Conservation (phyloP, 305 asterid genomes). For the Rubia peregrina region DNA sequence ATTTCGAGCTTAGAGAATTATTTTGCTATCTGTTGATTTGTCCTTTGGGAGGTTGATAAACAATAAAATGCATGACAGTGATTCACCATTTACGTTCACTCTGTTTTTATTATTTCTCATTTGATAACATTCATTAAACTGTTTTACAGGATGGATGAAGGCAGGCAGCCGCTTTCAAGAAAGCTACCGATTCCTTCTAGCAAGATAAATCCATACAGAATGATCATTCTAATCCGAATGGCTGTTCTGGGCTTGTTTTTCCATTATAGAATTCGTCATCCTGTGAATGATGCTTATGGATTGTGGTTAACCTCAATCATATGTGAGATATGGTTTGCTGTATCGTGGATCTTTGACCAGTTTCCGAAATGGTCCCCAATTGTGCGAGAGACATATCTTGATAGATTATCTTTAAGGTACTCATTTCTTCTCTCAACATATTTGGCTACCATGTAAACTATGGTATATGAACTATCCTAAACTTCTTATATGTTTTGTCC, state of each 20-base stretch:
- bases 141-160: conserved; percentile 85
- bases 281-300: conserved; percentile 87
- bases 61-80: background rate
- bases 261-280: conserved; percentile 83
- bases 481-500: conserved; percentile 21
- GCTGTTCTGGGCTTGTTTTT: conserved; percentile 76
- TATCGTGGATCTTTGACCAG: conserved; percentile 92
- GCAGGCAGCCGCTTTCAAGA: conserved; percentile 95
- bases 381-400: conserved; percentile 82
- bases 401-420: conserved; percentile 84
- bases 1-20: background rate
- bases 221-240: conserved; percentile 70
- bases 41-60: background rate
- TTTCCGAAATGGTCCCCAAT: conserved; percentile 92
- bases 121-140: background rate
- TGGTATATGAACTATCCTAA: background rate
- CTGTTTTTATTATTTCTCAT: conserved; percentile 1
- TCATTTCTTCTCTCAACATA: conserved; percentile 1
- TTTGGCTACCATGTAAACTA: background rate
- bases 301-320: conserved; percentile 87
- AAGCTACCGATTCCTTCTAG: conserved; percentile 82
- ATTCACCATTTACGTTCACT: conserved; percentile 2
- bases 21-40: background rate
- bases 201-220: conserved; percentile 86
- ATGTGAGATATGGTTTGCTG: conserved; percentile 97